These are phyloP conservation scores for Lactifluus pinguis DNA, from an alignment of 768 basidiomycete species.

Conservation along the genomic window DNA sequence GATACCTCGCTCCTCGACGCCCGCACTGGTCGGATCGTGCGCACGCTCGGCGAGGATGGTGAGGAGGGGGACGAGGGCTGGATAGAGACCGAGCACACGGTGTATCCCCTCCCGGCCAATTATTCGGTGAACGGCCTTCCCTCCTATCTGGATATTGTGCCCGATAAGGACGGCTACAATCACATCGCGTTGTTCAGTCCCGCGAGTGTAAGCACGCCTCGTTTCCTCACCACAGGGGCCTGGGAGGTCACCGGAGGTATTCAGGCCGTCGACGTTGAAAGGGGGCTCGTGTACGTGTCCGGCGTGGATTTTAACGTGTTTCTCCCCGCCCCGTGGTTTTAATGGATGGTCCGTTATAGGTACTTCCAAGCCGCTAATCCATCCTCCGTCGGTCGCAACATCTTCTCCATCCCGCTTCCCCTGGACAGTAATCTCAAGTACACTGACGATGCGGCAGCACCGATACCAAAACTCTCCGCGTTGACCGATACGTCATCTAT, in stretches of 20 bases:
- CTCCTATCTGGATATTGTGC: conserved; percentile 88
- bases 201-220: conserved; percentile 55
- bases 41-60: conserved; percentile 71
- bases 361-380: conserved; percentile 87
- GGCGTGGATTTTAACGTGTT: background rate
- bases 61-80: conserved; percentile 90
- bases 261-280: conserved; percentile 56
- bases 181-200: conserved; percentile 91
- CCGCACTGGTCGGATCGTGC: conserved; percentile 46
- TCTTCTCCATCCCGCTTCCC: conserved; percentile 76
- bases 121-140: conserved; percentile 36
- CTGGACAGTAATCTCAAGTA: conserved; percentile 26
- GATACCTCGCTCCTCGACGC: conserved; percentile 21
- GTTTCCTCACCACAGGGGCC: conserved; percentile 75
- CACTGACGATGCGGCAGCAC: conserved; percentile 10
- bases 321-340: background rate
- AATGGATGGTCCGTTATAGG: conserved; percentile 31
- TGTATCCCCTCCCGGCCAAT: conserved; percentile 44
- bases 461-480: conserved; percentile 33
- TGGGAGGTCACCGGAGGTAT: conserved; percentile 87
- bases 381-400: conserved; percentile 70
- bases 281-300: conserved; percentile 59
- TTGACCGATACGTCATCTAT: conserved; percentile 44
- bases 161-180: conserved; percentile 72
- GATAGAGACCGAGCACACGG: conserved; percentile 71